Evolutionary conservation across 306 rosid genomes (phyloP).

Genomic region (Oxytropis ochrocephala): DNA sequence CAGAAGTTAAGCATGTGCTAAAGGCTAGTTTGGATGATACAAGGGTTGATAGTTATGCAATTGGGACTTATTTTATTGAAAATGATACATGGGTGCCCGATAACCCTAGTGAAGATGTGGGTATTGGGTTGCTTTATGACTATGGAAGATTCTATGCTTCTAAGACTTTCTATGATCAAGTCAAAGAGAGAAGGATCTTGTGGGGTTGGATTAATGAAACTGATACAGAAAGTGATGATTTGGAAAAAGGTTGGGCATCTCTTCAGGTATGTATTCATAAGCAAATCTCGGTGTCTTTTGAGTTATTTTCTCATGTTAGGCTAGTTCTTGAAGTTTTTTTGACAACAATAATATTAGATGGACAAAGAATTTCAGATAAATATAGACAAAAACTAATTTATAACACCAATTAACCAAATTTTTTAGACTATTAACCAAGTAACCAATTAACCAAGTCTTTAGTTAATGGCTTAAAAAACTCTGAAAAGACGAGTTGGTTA

Average conservation of each 20-base stretch:
- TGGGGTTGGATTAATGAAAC: constrained; percentile 83
- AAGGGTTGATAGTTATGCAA: constrained; percentile 50
- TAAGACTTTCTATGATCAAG: constrained; percentile 61
- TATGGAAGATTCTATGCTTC: constrained; percentile 82
- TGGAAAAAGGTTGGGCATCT: constrained; percentile 76
- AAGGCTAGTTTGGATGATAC: constrained; percentile 72
- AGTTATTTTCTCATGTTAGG: no score
- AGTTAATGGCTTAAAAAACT: no score
- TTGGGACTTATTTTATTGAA: constrained; percentile 52
- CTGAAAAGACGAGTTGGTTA: no score
- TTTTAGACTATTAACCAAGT: no score
- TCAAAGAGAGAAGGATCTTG: constrained; percentile 49
- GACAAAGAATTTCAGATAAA: no score
- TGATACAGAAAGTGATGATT: constrained; percentile 45
- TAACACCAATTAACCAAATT: no score
- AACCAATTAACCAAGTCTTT: no score
- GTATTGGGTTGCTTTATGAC: constrained; percentile 58
- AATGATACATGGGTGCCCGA: constrained; percentile 82
- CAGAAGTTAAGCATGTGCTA: constrained; percentile 55
- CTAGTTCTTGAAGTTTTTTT: no score
- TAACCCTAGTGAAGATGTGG: constrained; percentile 64
- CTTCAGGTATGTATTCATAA: constrained; percentile 51
- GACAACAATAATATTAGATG: no score
- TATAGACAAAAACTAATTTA: no score
- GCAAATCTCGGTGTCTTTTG: no score